These are phyloP conservation scores for Saxispiralis lemnorum DNA, from an alignment of 495 filamentous ascomycete species.

Conservation along the genomic window DNA sequence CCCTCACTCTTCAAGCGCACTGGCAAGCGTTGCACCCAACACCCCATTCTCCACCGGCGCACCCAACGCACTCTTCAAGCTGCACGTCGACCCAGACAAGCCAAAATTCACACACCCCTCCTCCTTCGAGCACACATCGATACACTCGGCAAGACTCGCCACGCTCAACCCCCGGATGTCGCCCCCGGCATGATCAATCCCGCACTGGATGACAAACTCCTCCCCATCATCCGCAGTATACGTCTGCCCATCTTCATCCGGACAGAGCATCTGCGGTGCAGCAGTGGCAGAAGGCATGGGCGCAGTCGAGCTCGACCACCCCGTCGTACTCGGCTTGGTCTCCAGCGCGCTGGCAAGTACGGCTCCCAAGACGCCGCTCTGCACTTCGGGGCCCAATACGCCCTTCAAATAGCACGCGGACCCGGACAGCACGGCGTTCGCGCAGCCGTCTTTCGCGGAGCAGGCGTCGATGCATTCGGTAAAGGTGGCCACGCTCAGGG, in stretches of 20 bases:
- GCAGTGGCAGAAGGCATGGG: not conserved
- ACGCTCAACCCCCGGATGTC: slow-evolving; percentile 4
- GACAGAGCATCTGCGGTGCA: not conserved
- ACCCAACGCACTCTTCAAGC: slow-evolving; percentile 10
- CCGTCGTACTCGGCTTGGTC: no score
- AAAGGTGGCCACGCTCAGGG: not conserved
- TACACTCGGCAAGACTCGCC: slow-evolving; percentile 5
- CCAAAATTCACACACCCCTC: slow-evolving; percentile 13
- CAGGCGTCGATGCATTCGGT: slow-evolving; percentile 12
- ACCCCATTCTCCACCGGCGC: slow-evolving; percentile 1
- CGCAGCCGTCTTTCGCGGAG: slow-evolving; percentile 5
- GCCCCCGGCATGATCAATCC: slow-evolving; percentile 12
- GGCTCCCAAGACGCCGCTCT: slow-evolving; percentile 8
- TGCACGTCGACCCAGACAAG: slow-evolving; percentile 7
- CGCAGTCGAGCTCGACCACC: no score
- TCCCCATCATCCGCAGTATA: slow-evolving; percentile 6
- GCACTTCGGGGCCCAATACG: not conserved
- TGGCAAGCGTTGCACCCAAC: slow-evolving; percentile 3
- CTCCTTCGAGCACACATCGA: slow-evolving; percentile 6
- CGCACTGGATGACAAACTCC: slow-evolving; percentile 10
- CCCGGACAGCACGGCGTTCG: slow-evolving; percentile 10
- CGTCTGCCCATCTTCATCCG: slow-evolving; percentile 1
- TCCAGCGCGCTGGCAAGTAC: no score
- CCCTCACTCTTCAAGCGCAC: no score
- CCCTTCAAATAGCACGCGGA: slow-evolving; percentile 13